These are phyloP conservation scores for Drosera spatulata DNA, from an alignment of 179 eudicot species.

Conservation along the genomic window DNA sequence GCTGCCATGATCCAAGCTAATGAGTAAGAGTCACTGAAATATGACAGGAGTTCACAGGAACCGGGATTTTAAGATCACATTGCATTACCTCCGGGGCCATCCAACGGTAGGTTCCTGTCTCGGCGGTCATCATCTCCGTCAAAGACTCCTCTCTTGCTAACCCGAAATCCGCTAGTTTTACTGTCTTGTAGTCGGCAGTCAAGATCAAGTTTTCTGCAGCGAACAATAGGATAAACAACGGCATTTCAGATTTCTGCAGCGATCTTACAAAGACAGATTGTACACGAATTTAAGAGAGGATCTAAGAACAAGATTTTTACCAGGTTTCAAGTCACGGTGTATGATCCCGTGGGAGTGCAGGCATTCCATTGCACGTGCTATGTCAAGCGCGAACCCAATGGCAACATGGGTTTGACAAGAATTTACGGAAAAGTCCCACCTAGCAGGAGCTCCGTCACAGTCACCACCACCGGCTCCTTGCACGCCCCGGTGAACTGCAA, in stretches of 20 bases:
- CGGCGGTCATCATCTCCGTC: conserved; percentile 45
- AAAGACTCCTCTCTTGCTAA: conserved; percentile 36
- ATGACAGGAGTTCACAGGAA: no score
- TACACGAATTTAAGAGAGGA: neutral
- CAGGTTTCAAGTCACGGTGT: conserved; percentile 63
- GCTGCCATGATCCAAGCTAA: conserved; percentile 17
- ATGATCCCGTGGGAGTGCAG: conserved; percentile 61
- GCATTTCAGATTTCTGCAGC: neutral
- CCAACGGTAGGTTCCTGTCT: conserved; percentile 38
- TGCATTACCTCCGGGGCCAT: conserved; percentile 34
- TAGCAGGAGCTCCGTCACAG: conserved; percentile 49
- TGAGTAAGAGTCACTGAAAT: no score
- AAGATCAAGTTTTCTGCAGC: conserved; percentile 26
- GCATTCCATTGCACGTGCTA: conserved; percentile 68
- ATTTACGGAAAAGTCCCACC: conserved; percentile 50
- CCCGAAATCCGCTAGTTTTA: conserved; percentile 37
- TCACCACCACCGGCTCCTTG: conserved; percentile 56
- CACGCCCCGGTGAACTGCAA: conserved; percentile 61
- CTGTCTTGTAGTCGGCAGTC: conserved; percentile 25
- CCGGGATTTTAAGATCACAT: no score
- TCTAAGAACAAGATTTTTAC: conserved; percentile 10
- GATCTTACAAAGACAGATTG: neutral
- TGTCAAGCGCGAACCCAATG: conserved; percentile 54
- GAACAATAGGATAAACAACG: neutral
- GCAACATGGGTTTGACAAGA: conserved; percentile 34